These are phyloP conservation scores for Rubus idaeus DNA, from an alignment of 306 rosid species.

Conservation along the genomic window DNA sequence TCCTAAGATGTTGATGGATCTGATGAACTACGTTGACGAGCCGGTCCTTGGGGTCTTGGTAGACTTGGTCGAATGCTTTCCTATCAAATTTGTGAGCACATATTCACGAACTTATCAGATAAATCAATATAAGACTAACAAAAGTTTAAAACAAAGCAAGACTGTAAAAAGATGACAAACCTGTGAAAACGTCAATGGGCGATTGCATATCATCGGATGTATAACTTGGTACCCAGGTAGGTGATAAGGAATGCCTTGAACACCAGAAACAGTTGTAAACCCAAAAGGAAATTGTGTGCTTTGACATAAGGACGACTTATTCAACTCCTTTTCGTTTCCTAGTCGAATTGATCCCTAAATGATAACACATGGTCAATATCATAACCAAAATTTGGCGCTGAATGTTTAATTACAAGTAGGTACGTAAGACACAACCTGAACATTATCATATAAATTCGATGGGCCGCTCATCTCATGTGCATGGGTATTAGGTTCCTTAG, in stretches of 20 bases:
- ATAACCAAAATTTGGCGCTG: background rate
- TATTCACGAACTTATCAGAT: background rate
- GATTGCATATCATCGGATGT: background rate
- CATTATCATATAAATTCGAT: background rate
- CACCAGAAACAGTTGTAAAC: background rate
- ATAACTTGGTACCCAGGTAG: background rate
- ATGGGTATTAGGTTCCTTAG: background rate
- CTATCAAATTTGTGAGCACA: background rate
- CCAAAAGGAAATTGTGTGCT: background rate
- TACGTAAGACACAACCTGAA: background rate
- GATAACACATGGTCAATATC: background rate
- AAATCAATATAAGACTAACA: background rate
- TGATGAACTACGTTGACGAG: background rate
- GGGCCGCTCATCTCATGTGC: background rate
- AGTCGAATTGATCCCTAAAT: background rate
- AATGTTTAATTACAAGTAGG: background rate
- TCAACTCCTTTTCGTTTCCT: background rate
- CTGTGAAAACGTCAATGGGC: background rate
- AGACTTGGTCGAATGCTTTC: background rate
- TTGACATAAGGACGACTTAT: background rate
- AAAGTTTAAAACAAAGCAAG: background rate
- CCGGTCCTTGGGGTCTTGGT: background rate
- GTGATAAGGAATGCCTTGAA: background rate
- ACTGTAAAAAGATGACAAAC: background rate
- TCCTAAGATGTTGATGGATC: background rate